Conservation (phyloP, 768 basidiomycete species). For the Amanita muscaria region DNA sequence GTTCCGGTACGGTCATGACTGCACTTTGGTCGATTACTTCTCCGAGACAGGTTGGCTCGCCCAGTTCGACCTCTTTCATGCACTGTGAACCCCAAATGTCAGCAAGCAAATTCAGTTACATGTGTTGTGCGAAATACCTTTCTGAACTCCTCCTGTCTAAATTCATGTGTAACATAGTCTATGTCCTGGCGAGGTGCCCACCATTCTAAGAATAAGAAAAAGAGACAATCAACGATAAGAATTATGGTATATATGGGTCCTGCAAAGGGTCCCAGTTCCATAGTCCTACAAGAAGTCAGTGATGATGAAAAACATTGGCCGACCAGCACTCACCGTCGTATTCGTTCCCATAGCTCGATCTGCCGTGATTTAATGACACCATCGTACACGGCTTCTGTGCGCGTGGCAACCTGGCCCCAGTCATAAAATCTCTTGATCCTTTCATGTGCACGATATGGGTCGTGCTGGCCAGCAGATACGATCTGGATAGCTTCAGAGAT, state of each 20-base stretch:
- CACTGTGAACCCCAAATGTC: too few species aligned
- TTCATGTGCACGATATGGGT: constrained; percentile 68
- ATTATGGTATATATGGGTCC: constrained; percentile 88
- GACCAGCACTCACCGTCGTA: constrained; percentile 48
- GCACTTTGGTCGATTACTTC: constrained; percentile 1
- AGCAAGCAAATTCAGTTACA: too few species aligned
- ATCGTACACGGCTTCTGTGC: constrained; percentile 80
- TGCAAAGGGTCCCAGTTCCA: constrained; percentile 68
- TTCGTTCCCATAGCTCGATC: constrained; percentile 68
- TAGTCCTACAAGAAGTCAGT: constrained; percentile 39
- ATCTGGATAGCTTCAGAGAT: constrained; percentile 72
- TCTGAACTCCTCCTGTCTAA: constrained; percentile 39
- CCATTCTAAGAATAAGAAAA: constrained; percentile 80
- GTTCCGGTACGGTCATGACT: constrained; percentile 1
- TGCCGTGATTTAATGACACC: constrained; percentile 52
- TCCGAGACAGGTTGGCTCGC: constrained; percentile 1
- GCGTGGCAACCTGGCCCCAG: constrained; percentile 70
- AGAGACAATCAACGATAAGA: constrained; percentile 80
- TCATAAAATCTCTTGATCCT: constrained; percentile 78
- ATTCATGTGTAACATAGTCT: constrained; percentile 62
- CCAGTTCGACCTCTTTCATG: constrained; percentile 4
- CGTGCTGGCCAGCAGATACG: constrained; percentile 58
- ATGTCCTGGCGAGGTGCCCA: constrained; percentile 70
- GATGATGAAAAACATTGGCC: background rate
- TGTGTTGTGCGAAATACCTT: constrained; percentile 25